A percentile compares a stretch with the other conserved stretches of the same genome.
phyloP scores from a whole-genome alignment of 176 grass and related monocot species.

The Aegilops bicornis region DNA sequence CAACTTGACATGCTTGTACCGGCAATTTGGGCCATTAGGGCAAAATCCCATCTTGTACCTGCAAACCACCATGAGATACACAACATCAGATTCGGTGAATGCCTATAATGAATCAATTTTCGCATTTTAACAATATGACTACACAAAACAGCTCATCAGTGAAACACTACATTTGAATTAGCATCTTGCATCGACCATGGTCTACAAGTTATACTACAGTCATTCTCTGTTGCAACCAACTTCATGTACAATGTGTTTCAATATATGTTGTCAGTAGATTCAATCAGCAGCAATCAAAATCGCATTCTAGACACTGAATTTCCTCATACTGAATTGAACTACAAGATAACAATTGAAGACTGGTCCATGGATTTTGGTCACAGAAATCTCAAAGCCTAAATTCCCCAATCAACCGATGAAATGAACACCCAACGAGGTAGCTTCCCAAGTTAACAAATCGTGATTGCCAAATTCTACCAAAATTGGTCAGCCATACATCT shows the following conservation, averaged over 20 bases:
- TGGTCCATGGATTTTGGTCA: neutral
- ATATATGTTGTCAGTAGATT: conserved; percentile 10
- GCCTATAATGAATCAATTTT: neutral
- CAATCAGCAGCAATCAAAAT: neutral
- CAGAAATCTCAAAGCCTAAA: neutral
- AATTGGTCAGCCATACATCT: neutral
- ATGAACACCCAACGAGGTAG: neutral
- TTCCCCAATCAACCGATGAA: neutral
- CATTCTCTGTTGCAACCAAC: conserved; percentile 8
- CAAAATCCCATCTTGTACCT: conserved; percentile 99
- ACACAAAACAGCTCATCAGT: neutral
- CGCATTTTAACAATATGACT: neutral
- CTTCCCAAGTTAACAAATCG: neutral
- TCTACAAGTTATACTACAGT: neutral
- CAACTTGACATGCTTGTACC: conserved; percentile 73
- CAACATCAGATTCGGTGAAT: neutral
- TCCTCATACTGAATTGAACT: neutral
- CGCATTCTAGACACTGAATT: neutral
- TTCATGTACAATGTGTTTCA: neutral
- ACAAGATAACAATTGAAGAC: neutral
- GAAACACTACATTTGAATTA: neutral
- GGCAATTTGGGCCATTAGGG: conserved; percentile 86
- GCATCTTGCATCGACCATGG: neutral
- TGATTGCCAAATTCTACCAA: neutral
- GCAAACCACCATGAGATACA: conserved; percentile 9